phyloP scores from a whole-genome alignment of 306 rosid species.

The Macrotyloma uniflorum region DNA sequence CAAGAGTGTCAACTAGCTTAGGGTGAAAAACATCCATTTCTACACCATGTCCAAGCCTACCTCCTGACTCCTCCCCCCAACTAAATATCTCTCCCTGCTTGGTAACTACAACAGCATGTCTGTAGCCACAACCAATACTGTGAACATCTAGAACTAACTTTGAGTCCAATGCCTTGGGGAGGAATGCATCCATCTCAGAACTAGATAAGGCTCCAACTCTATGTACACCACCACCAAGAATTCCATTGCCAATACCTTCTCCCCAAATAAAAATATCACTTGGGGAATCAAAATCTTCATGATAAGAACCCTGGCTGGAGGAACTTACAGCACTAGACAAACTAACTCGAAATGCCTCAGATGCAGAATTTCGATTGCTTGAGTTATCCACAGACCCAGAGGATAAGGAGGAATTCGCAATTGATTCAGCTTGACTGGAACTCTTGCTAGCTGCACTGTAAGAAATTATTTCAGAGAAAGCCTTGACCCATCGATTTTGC shows the following conservation, averaged over 20 bases:
- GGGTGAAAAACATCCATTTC: conserved; percentile 84
- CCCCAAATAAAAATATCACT: conserved; percentile 94
- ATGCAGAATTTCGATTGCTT: conserved; percentile 70
- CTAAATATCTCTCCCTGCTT: conserved; percentile 93
- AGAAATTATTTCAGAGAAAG: conserved; percentile 78
- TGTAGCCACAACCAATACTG: conserved; percentile 82
- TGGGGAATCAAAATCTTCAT: conserved; percentile 78
- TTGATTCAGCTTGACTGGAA: conserved; percentile 56
- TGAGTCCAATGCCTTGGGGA: conserved; percentile 89
- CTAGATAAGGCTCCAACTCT: conserved; percentile 60
- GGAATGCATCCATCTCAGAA: conserved; percentile 72
- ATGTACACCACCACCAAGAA: conserved; percentile 71
- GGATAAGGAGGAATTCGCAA: conserved; percentile 54
- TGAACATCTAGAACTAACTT: conserved; percentile 86
- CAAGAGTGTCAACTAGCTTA: conserved; percentile 69
- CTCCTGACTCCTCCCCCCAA: conserved; percentile 97
- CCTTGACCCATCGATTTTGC: conserved; percentile 71
- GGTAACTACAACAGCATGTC: conserved; percentile 81
- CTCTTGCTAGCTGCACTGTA: conserved; percentile 58
- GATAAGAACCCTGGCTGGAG: conserved; percentile 89
- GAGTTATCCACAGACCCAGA: conserved; percentile 66
- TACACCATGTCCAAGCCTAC: conserved; percentile 96
- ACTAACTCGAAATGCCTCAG: conserved; percentile 82
- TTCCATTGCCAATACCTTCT: conserved; percentile 75
- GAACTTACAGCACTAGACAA: conserved; percentile 94